Percentiles rank a stretch among this genome's conserved stretches.
Conservation (phyloP, 768 basidiomycete genomes). For the Mycena amicta region DNA sequence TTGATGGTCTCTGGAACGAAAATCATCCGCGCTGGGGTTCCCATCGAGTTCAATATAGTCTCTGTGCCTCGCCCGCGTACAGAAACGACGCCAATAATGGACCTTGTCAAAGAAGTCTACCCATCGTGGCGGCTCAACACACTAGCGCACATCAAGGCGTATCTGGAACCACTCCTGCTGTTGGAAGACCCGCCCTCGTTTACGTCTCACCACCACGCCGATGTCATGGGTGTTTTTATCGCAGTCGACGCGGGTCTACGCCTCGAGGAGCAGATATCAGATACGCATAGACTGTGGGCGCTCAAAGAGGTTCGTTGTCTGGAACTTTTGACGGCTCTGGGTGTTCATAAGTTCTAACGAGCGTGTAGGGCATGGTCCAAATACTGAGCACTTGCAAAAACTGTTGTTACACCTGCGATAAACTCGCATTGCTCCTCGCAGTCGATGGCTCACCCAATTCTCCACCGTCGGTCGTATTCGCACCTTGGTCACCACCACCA, state of each 20-base stretch:
- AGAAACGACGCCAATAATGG: constrained; percentile 6
- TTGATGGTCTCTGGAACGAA: constrained; percentile 6
- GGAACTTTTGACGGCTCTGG: neutral
- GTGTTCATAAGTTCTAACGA: neutral
- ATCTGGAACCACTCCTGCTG: neutral
- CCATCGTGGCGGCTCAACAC: neutral
- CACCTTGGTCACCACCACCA: constrained; percentile 11
- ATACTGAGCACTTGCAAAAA: neutral
- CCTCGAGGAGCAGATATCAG: neutral
- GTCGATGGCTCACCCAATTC: neutral
- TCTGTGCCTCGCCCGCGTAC: constrained; percentile 2
- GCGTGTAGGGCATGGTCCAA: constrained; percentile 6
- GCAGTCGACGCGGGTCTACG: neutral
- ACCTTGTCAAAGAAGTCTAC: constrained; percentile 10
- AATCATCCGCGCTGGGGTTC: constrained; percentile 7
- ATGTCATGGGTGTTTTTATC: constrained; percentile 7
- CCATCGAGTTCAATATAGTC: constrained; percentile 5
- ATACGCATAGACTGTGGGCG: constrained; percentile 1
- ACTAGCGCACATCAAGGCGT: neutral
- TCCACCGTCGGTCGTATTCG: constrained; percentile 1
- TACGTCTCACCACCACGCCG: constrained; percentile 2
- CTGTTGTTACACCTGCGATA: constrained; percentile 13
- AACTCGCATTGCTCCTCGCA: constrained; percentile 1
- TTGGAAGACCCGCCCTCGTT: neutral
- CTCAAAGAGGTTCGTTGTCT: constrained; percentile 4